phyloP scores from a whole-genome alignment of 176 grass and related monocot species.

The Puya raimondii region DNA sequence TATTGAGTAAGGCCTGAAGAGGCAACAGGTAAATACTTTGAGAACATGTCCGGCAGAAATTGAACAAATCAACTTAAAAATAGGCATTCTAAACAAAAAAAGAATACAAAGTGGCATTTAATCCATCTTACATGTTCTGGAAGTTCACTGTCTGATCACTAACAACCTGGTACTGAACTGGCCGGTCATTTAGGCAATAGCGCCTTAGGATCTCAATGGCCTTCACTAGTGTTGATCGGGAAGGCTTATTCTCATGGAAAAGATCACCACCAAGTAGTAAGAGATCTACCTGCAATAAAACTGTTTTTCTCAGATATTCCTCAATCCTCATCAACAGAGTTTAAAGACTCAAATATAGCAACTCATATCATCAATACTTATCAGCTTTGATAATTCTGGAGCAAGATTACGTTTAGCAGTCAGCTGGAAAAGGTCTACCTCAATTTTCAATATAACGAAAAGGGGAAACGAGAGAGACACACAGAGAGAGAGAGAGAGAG shows the following conservation, averaged over 20 bases:
- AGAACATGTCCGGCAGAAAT: background rate
- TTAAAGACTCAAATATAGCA: too few relatives aligned
- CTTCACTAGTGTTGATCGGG: slow-evolving; percentile 56
- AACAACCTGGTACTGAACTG: slow-evolving; percentile 62
- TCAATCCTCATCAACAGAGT: background rate
- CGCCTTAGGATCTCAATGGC: slow-evolving; percentile 56
- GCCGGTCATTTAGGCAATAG: slow-evolving; percentile 42
- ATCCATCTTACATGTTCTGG: slow-evolving; percentile 44
- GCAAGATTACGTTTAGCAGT: too few relatives aligned
- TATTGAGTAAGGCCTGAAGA: background rate
- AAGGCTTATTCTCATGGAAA: slow-evolving; percentile 91
- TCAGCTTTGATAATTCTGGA: too few relatives aligned
- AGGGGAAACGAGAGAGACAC: too few relatives aligned
- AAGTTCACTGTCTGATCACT: slow-evolving; percentile 57
- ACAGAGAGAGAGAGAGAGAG: too few relatives aligned
- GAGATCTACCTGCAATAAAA: slow-evolving; percentile 52
- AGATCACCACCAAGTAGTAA: slow-evolving; percentile 71
- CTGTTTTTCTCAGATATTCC: background rate
- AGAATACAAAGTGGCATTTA: background rate
- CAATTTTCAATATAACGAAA: too few relatives aligned
- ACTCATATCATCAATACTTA: too few relatives aligned
- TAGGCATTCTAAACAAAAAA: background rate
- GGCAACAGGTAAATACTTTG: background rate
- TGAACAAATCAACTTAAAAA: background rate
- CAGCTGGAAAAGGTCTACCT: too few relatives aligned